Evolutionary conservation across 1,139 yeast species (phyloP), one percentile per base, ranked within the genome.

Genomic region (Diutina ranongensis): DNA sequence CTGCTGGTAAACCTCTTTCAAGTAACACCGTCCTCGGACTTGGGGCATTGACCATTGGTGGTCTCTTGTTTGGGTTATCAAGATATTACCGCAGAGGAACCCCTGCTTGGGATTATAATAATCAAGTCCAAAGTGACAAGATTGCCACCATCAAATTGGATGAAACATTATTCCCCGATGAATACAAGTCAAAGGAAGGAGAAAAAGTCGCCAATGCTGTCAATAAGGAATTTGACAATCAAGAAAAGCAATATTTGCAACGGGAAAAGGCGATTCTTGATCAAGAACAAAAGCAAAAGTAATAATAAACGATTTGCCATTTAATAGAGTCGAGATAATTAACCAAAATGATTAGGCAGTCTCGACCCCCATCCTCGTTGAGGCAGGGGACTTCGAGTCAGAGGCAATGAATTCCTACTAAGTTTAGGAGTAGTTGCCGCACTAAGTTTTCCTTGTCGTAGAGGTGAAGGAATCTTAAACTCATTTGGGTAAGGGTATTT

Each of bases 341-440:
- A 25, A 25, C 28, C 38, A 35, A 35, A 35, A n/a, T 35, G 40
- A 22, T 21, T 35, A 16, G 40, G 40, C 27, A 15, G 18, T 7
- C 40, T 27, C 12, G 16, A 16, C 28, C 28, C 28, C 34, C 34
- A 31, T 7, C 15, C 15, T n/a, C 40, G 40, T 9, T 12, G 15
- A 9, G 40, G 40, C 40, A 35, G 40, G 19, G 40, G 40, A 20
- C 40, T 35, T 8, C 42, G 42, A 2, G 42, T 38, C 19, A 25
- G 28, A 9, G 42, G 42, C n/a, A 38, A 10, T 13, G 42, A 38
- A 15, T 38, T 38, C 3, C 28, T 27, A 10, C 16, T 25, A 8
- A 38, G 42, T 25, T 38, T 38, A 3, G 42, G 42, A n/a, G 42
- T 38, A 10, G 16, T 25, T 3, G n/a, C 5, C 12, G 42, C 42